Conservation (phyloP, 805 yeast species). For the Starmerella tilneyi region DNA sequence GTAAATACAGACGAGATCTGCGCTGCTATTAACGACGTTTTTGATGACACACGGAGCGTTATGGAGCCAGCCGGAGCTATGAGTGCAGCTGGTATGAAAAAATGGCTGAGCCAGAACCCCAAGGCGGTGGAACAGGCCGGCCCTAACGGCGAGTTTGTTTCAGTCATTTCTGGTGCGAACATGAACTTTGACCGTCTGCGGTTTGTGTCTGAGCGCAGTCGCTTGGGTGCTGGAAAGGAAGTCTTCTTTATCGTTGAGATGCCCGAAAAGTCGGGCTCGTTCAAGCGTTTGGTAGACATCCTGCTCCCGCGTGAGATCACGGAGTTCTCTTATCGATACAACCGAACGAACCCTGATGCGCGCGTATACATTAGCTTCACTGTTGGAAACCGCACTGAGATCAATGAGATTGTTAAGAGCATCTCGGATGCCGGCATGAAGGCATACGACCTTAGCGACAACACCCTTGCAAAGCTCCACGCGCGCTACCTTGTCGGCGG, state of each 20-base stretch:
- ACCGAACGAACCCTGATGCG: slow-evolving; percentile 41
- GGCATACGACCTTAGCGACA: slow-evolving; percentile 77
- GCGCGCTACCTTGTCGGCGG: slow-evolving; percentile 97
- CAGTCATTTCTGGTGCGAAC: slow-evolving; percentile 90
- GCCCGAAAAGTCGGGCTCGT: slow-evolving; percentile 90
- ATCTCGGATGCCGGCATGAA: slow-evolving; percentile 55
- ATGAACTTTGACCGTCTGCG: slow-evolving; percentile 95
- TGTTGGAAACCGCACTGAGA: slow-evolving; percentile 65
- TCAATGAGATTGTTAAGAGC: slow-evolving; percentile 49
- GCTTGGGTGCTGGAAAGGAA: slow-evolving; percentile 96
- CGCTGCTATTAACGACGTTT: slow-evolving; percentile 94
- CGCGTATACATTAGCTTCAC: slow-evolving; percentile 80
- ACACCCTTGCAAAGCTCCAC: slow-evolving; percentile 91
- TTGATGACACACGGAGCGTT: slow-evolving; percentile 87
- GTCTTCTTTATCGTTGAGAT: slow-evolving; percentile 82
- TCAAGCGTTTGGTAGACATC: slow-evolving; percentile 60
- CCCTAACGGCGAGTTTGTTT: slow-evolving; percentile 59
- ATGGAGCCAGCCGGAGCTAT: slow-evolving; percentile 97
- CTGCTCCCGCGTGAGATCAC: slow-evolving; percentile 85
- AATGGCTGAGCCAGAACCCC: slow-evolving; percentile 49
- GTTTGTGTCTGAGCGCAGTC: slow-evolving; percentile 94
- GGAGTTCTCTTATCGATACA: slow-evolving; percentile 82
- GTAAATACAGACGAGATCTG: slow-evolving; percentile 88
- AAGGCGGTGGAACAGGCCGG: slow-evolving; percentile 47
- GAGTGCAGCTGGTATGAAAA: slow-evolving; percentile 87